phyloP scores from a whole-genome alignment of 331 rosid genomes.

The Acacia concinna region DNA sequence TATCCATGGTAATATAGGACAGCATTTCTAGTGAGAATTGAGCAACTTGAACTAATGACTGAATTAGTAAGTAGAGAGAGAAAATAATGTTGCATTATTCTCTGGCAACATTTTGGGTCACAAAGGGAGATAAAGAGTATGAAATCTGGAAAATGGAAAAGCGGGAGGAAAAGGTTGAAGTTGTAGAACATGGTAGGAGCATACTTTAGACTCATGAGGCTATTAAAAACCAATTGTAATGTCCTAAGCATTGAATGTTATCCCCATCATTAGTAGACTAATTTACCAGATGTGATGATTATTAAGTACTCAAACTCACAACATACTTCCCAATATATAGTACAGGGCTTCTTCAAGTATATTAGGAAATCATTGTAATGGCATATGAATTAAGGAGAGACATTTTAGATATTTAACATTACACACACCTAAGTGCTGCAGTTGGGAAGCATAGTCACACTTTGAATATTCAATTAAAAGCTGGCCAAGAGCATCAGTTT shows the following conservation, averaged over 20 bases:
- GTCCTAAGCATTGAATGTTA: background rate
- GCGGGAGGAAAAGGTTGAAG: too few species aligned
- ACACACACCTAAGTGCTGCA: slow-evolving; percentile 87
- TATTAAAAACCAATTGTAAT: background rate
- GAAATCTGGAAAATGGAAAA: background rate
- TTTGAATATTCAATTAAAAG: slow-evolving; percentile 54
- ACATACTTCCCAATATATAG: background rate
- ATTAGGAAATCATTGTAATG: slow-evolving; percentile 15
- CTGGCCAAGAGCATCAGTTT: slow-evolving; percentile 72
- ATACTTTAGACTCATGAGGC: background rate
- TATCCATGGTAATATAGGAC: slow-evolving; percentile 4
- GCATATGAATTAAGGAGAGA: slow-evolving; percentile 16
- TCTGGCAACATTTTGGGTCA: background rate
- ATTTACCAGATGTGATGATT: background rate
- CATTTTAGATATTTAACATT: slow-evolving; percentile 25
- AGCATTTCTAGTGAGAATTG: background rate
- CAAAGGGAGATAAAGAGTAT: slow-evolving; percentile 6
- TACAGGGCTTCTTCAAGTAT: slow-evolving; percentile 2
- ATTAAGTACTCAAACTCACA: background rate
- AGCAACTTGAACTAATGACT: background rate
- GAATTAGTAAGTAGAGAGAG: background rate
- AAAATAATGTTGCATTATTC: background rate
- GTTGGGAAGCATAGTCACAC: slow-evolving; percentile 83
- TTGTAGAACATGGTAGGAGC: too few species aligned
- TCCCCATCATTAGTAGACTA: background rate